A percentile compares a stretch with the other conserved stretches of the same genome.
phyloP scores from a whole-genome alignment of 495 filamentous ascomycete species.

The Apiosordaria backusii region DNA sequence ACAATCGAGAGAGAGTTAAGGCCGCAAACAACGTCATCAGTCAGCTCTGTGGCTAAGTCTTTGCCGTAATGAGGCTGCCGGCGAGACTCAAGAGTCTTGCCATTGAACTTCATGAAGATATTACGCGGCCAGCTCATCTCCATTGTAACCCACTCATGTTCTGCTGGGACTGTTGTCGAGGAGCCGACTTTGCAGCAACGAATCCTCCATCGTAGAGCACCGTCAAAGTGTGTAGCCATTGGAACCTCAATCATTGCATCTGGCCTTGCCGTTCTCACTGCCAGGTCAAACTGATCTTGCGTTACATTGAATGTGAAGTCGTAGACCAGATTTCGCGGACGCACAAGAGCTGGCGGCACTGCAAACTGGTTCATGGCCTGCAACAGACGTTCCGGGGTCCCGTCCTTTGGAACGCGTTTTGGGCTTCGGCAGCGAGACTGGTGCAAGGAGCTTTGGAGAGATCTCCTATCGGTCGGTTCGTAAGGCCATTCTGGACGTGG shows the following conservation, averaged over 20 bases:
- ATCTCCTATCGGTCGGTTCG: slow-evolving; percentile 41
- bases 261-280: slow-evolving; percentile 16
- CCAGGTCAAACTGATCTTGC: slow-evolving; percentile 28
- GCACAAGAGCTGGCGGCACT: slow-evolving; percentile 37
- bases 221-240: slow-evolving; percentile 32
- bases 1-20: slow-evolving; percentile 57
- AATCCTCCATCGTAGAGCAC: slow-evolving; percentile 40
- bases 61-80: slow-evolving; percentile 67
- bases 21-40: slow-evolving; percentile 49
- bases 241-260: slow-evolving; percentile 24
- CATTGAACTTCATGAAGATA: slow-evolving; percentile 69
- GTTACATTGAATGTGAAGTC: slow-evolving; percentile 37
- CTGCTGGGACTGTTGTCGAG: slow-evolving; percentile 16
- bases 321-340: slow-evolving; percentile 27
- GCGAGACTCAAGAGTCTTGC: slow-evolving; percentile 51
- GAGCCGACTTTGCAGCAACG: slow-evolving; percentile 30
- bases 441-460: slow-evolving; percentile 51
- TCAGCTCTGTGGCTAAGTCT: slow-evolving; percentile 72
- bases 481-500: slow-evolving; percentile 34
- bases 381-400: slow-evolving; percentile 38
- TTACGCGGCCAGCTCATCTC: slow-evolving; percentile 70
- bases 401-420: slow-evolving; percentile 35
- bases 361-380: slow-evolving; percentile 46
- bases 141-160: slow-evolving; percentile 56
- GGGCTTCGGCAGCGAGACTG: slow-evolving; percentile 57